Conservation (phyloP, 2,329 filamentous ascomycete species). For the Fusarium armeniacum region DNA sequence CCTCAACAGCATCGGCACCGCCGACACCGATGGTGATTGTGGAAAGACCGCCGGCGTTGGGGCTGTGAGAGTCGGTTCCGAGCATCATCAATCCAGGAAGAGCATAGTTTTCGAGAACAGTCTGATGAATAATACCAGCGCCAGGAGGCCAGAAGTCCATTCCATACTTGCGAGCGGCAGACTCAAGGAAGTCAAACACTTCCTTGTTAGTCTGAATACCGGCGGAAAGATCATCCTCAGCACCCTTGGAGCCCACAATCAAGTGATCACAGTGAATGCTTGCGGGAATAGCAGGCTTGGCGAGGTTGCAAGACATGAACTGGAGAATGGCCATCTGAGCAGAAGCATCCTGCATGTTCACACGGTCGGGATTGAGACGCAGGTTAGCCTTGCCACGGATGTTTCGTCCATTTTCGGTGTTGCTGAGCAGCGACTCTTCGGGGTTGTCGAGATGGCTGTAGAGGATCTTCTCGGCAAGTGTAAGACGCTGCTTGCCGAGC, state of each 20-base stretch:
- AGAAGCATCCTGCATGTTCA: constrained; percentile 99
- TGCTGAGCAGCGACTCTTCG: constrained; percentile 86
- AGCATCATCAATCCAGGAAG: constrained; percentile 99
- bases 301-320: constrained; percentile 97
- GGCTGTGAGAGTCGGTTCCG: constrained; percentile 96
- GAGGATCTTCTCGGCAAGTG: constrained; percentile 96
- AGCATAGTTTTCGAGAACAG: constrained; percentile 96
- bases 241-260: constrained; percentile 95
- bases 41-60: constrained; percentile 94
- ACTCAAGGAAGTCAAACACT: constrained; percentile 97
- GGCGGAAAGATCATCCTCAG: constrained; percentile 84
- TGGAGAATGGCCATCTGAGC: constrained; percentile 98
- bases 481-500: constrained; percentile 77
- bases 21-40: constrained; percentile 97
- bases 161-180: constrained; percentile 88
- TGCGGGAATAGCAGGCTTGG: constrained; percentile 90
- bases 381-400: constrained; percentile 92
- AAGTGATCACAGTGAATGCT: constrained; percentile 99
- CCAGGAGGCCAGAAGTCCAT: constrained; percentile 97
- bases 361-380: constrained; percentile 96
- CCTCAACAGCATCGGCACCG: constrained; percentile 96
- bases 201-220: constrained; percentile 95
- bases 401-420: constrained; percentile 85
- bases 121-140: constrained; percentile 97
- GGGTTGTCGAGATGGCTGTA: constrained; percentile 94